Base-by-base conservation (phyloP, 2,329 filamentous ascomycete species). In the Colletotrichum sp. region DNA sequence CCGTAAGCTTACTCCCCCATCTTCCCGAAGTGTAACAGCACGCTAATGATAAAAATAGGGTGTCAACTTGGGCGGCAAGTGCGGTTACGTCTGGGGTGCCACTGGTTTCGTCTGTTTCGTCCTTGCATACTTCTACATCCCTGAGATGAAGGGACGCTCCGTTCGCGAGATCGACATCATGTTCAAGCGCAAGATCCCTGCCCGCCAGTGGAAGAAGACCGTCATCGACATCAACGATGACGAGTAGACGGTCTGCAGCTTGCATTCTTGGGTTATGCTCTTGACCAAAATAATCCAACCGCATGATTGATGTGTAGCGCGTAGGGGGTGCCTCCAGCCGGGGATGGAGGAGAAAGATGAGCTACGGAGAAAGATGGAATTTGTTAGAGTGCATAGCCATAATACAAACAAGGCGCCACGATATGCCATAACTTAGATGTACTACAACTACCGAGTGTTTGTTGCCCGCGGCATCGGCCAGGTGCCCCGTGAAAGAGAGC, bases 81-180 rank as follows among this genome's bases (percentile, higher is more conserved):
- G 88, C 80, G 92, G 90, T 77, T 92, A 90, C 83, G 85, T 91
- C 79, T 91, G 89, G 92, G 91, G 83, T 78, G 89, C 84, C 61
- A 90, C 92, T 16, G 92, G 85, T 43, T 83, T 92, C 48, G 14
- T 91, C 79, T 93, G 91, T 81, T 85, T 87, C 65, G 77, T 88
- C 76, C 74, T 87, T 76, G 85, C 90, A 7, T 91, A 77, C 80
- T 81, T 89, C 76, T 87, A 73, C 77, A 68, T 91, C 65, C 90
- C 90, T 10, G 90, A 91, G 86, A 90, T 91, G 87, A 90, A 90
- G 85, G 79, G 84, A 78, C 85, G 88, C 52, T 90, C 90, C 32
- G 92, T 87, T 84, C 90, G 90, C 77, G 91, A 92, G 84, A 91
- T 91, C 78, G 91, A 92, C 80, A 91, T 91, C 78, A 69, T 91